A percentile compares a stretch with the other conserved stretches of the same genome.
These are phyloP conservation scores for Cladophialophora exuberans DNA, from an alignment of 2,329 filamentous ascomycete species.

Conservation along the genomic window DNA sequence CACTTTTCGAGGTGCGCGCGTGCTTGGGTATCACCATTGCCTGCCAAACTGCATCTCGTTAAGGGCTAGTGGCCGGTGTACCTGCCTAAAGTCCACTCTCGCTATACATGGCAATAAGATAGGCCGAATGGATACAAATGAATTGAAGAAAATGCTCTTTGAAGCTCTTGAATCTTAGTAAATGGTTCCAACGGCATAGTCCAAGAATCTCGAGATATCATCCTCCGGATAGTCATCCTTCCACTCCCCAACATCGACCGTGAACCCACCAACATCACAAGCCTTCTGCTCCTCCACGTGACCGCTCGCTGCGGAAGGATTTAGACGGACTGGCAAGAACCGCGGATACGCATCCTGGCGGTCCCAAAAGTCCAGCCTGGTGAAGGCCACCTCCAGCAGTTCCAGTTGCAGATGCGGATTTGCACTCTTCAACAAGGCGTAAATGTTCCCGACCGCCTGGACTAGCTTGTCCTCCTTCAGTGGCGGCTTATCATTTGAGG, in stretches of 20 bases:
- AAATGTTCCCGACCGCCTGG: slow-evolving; percentile 1
- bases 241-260: background rate
- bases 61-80: no score
- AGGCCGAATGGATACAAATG: no score
- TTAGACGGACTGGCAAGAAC: slow-evolving; percentile 4
- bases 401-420: background rate
- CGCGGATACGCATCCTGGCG: slow-evolving; percentile 2
- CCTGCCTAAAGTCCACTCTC: no score
- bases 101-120: no score
- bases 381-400: slow-evolving; percentile 4
- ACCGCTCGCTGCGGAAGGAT: no score
- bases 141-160: no score
- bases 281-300: no score
- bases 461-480: background rate
- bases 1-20: no score
- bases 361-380: slow-evolving; percentile 3
- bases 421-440: background rate
- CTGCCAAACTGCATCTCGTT: no score
- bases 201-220: background rate
- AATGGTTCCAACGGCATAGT: slow-evolving; percentile 2
- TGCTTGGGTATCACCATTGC: no score
- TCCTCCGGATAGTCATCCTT: slow-evolving; percentile 6
- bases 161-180: no score
- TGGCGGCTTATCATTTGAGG: background rate
- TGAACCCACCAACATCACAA: background rate